Conservation (phyloP, 164 flowering plant species). For the Stephania yunnanensis region DNA sequence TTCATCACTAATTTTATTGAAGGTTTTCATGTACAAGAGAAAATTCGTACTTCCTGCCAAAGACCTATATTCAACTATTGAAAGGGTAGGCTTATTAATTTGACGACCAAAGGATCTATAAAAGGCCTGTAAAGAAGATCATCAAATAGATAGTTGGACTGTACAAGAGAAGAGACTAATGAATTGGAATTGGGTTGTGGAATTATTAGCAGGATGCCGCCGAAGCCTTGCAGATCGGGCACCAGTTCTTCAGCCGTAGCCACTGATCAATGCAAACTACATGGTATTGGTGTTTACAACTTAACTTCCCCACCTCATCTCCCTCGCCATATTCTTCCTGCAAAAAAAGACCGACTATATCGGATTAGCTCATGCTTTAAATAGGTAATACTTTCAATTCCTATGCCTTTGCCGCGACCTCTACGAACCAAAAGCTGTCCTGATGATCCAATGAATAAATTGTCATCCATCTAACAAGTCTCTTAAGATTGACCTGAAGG, state of each 20-base stretch:
- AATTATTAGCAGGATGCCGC: slow-evolving; percentile 32
- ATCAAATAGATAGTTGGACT: slow-evolving; percentile 1
- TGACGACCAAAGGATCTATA: neutral
- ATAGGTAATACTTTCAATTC: neutral
- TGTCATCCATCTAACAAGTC: neutral
- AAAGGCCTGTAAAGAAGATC: neutral
- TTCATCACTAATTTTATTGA: slow-evolving; percentile 6
- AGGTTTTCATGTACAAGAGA: slow-evolving; percentile 4
- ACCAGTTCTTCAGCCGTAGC: slow-evolving; percentile 90
- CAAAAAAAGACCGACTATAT: neutral
- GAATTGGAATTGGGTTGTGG: neutral
- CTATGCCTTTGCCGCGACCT: neutral
- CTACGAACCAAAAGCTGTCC: neutral
- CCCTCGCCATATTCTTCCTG: slow-evolving; percentile 87
- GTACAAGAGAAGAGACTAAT: neutral
- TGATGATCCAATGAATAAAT: neutral
- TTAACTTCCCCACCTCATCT: slow-evolving; percentile 68
- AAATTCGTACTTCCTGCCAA: neutral
- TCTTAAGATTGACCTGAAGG: neutral
- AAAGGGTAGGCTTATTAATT: slow-evolving; percentile 19
- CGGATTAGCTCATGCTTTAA: neutral
- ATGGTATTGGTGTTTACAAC: slow-evolving; percentile 72
- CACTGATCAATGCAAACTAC: slow-evolving; percentile 65
- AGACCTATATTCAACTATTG: slow-evolving; percentile 1
- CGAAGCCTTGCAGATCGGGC: slow-evolving; percentile 82